Evolutionary conservation across 1,284 basidiomycete species (phyloP), one percentile per base, ranked within the genome.

Genomic region (Veloporphyrellus conicus): DNA sequence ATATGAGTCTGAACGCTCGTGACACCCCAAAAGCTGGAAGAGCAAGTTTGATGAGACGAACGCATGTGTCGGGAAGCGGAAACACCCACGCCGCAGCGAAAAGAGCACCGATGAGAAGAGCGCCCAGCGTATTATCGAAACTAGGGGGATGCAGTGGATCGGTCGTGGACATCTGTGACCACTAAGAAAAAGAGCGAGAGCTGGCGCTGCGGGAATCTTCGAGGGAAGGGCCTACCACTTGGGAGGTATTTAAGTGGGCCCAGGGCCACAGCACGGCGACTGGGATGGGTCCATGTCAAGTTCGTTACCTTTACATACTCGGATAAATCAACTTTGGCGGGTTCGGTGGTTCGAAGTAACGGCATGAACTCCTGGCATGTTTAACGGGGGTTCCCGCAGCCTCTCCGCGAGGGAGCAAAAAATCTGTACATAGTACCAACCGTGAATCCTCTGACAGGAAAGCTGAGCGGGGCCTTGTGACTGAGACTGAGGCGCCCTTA

Each of bases 1-100:
- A 73, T 68, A 50, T 69, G 77, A 4, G 74, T 73, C 57, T 82
- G 80, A 10, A 73, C 67, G 47, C 74, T 78, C 8, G 78, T 80
- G 5, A 81, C 61, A 3, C 80, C 80, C 70, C 76, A 82, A 11
- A 82, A 61, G 20, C 79, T 82, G 41, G 12, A 40, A 33, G 15
- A 40, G 9, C n/a, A 7, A 27, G 0, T 4, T 15, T 28, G 15
- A 18, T 39, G 9, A 39, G 28, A 39, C 16, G 22, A 18, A 9
- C 4, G 5, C 9, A 15, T 4, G 1, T 7, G 16, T 0, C 4
- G 9, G 23, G 5, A 19, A 11, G 8, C 0, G 15, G 39, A 43
- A 34, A 28, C 2, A 40, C 48, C 19, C 60, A 78, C 77, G 72
- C 70, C 57, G 74, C 69, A 4, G 75, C 72, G 18, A 72, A 48